Base-by-base conservation (phyloP, 345 rosid species). In the Dipteronia sinensis region DNA sequence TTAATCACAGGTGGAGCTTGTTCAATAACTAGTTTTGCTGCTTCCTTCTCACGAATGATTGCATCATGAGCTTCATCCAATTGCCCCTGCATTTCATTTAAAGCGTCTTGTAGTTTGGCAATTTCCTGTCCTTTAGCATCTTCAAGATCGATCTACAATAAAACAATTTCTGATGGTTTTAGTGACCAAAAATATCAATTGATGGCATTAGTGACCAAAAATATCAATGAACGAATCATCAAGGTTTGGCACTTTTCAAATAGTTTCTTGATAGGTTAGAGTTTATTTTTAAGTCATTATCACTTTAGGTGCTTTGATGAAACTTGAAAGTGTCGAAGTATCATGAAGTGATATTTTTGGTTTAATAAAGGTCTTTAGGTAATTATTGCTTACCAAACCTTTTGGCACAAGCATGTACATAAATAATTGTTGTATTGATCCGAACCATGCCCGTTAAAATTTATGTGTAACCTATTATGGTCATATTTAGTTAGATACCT, bases 1-100 rank as follows among this genome's bases (percentile, higher is more conserved):
- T 87, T 86, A 78, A 89, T 87, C 73, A 89, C 86, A 22, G 91
- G 88, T 74, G 88, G 91, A 81, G 91, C 96, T 84, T 87, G 85
- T 83, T 88, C 97, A 79, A 90, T 85, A 56, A 89, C 90, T 81
- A 83, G 19, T 62, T 81, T 86, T 74, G 92, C 90, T 77, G 86
- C 90, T 83, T 90, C 92, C 65, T 83, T 86, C 78, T 91, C 96
- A 47, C 13, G 77, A 69, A 80, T 76, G 65, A 87, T 76, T 40
- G 83, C 85, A 67, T 82, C 72, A 1, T 83, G 80, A 51, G 90
- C 90, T 80, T 89, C 89, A 47, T 87, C 90, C 73, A 91, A 80
- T 70, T 87, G 84, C 49, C 40, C 81, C 82, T 85, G 93, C 82
- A 89, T 78, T 29, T 88, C 89, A 25, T 86, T 77, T 67, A 92